Evolutionary conservation across 1,284 basidiomycete genomes (phyloP), one percentile per base, ranked within the genome.

Genomic region (Pyrrhoderma lamaoense): DNA sequence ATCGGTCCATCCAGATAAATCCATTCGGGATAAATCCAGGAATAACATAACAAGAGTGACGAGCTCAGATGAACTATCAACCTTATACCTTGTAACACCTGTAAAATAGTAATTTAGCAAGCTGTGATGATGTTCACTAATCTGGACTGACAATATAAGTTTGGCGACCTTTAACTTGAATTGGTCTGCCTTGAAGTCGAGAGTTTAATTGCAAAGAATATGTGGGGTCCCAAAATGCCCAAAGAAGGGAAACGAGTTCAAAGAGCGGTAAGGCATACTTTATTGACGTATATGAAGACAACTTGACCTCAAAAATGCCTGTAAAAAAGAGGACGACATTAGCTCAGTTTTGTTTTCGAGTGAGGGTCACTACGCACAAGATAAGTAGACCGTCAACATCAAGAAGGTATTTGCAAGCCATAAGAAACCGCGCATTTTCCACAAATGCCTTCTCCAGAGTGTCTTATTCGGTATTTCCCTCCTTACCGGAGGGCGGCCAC

Each of bases 171-270:
- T 70, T 72, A 38, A 85, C 67, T 35, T 80, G 75, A 16, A 89
- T 70, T 55, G 79, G 74, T 18, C 83, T 77, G 2, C 86, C 85
- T 67, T 87, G 83, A 42, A 76, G 66, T 59, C 75, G 72, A 8
- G 82, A 79, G 56, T 69, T 73, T 56, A 74, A 73, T 47, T 77
- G 68, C 2, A 74, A 70, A 4, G 74, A 68, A 60, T 86, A 89
- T 14, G 83, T 85, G 4, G 85, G 87, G 61, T 90, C 80, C 87
- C 87, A 90, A 2, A 74, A 77, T 0, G 77, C 78, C 79, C 86
- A 89, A 9, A 82, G 59, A 21, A 88, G 60, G 13, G 85, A 86
- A 21, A 76, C 7, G 1, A 81, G 45, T 19, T 67, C 65, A 13
- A 85, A 21, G 8, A 70, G n/a, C 1, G 82, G 80, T 42, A 82